Base-by-base conservation (phyloP, 2,329 filamentous ascomycete species). In the Orbilia oligospora region DNA sequence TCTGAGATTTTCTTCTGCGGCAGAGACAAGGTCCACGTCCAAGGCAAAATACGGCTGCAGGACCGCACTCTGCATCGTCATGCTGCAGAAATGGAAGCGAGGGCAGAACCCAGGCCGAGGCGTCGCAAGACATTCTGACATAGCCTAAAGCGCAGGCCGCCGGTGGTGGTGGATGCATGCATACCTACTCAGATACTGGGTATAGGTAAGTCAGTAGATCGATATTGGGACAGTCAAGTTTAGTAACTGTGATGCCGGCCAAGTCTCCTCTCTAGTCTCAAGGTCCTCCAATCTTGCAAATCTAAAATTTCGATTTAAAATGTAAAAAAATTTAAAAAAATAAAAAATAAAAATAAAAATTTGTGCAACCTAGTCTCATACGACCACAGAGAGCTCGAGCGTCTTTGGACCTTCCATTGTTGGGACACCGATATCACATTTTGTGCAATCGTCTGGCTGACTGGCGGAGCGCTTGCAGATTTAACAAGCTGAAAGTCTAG, bases 1-100 rank as follows among this genome's bases (percentile, higher is more conserved):
- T 68, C 63, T 68, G 61, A 71, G 73, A 77, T 71, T 77, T 71
- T 68, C 51, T 71, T 77, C 65, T 77, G 73, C 73, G 67, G 73
- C 73, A 69, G 65, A 69, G 56, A 71, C 67, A 71, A 76, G 73
- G 67, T 55, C 73, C 68, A 70, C 55, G 72, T 30, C 46, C 48
- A 56, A 72, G 44, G 68, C 53, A 78, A 64, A 69, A 68, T 72
- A 63, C 53, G 53, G 68, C 75, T 72, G 75, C 75, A 72, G 63
- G 63, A 71, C 46, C 68, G 49, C 49, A 41, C 24, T 44, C 27
- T 61, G 56, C 56, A 78, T 78, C 73, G 51, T 77, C 68, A 63
- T 71, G 51, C 63, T 78, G 75, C 75, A 67, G 67, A 46, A 63
- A 30, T 71, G 53, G 56, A 78, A 78, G 75, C 75, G 75, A 73